Evolutionary conservation across 202 grass and related monocot genomes (phyloP).

Genomic region (Schoenoplectus tabernaemontani): DNA sequence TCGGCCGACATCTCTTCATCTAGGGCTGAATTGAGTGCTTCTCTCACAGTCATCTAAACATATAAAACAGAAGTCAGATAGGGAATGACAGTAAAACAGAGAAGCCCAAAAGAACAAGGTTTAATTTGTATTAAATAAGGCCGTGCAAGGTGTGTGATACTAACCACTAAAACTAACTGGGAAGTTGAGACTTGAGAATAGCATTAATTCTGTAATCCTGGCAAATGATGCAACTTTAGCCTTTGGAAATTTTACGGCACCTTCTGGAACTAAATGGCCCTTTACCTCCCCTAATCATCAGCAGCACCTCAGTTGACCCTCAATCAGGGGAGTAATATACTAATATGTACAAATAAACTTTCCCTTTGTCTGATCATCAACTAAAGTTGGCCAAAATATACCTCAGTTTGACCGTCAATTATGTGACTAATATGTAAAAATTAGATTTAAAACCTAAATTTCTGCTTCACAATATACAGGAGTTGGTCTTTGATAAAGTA

Average conservation of each 20-base stretch:
- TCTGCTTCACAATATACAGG: not conserved
- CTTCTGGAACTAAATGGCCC: not conserved
- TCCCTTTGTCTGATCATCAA: too few species aligned
- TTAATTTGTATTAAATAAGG: not conserved
- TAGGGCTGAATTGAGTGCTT: slow-evolving; percentile 85
- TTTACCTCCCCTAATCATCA: not conserved
- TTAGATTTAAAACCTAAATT: slow-evolving; percentile 5
- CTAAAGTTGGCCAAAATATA: too few species aligned
- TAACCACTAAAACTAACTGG: not conserved
- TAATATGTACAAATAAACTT: too few species aligned
- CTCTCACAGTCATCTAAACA: slow-evolving; percentile 81
- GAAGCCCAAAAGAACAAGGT: not conserved
- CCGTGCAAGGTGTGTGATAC: not conserved
- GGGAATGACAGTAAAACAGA: not conserved
- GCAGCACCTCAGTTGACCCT: too few species aligned
- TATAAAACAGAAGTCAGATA: slow-evolving; percentile 21
- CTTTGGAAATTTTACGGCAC: not conserved
- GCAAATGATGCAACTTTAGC: not conserved
- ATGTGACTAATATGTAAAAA: not conserved
- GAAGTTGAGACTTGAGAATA: not conserved
- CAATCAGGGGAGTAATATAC: too few species aligned
- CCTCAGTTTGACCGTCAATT: not conserved
- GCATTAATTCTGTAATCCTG: too few species aligned
- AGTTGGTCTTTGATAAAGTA: not conserved
- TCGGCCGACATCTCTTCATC: slow-evolving; percentile 99